These are phyloP conservation scores for Fomitopsis palustris DNA, from an alignment of 1,284 basidiomycete genomes.

Conservation along the genomic window DNA sequence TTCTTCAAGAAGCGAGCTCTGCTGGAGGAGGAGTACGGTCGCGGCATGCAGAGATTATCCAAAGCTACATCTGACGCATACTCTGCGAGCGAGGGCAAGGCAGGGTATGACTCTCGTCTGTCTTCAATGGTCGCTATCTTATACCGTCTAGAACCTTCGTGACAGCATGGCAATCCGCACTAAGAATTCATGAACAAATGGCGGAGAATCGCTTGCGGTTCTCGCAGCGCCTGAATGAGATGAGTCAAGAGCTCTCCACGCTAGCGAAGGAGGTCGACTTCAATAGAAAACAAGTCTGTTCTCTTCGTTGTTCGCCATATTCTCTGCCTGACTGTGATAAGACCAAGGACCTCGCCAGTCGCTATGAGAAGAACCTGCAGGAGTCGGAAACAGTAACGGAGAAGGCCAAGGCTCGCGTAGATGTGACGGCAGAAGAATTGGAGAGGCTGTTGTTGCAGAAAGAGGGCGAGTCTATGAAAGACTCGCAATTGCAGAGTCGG, in stretches of 20 bases:
- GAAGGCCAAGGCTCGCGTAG: constrained; percentile 86
- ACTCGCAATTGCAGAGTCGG: constrained; percentile 66
- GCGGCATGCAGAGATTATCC: constrained; percentile 81
- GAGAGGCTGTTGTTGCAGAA: constrained; percentile 93
- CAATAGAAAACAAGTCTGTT: constrained; percentile 78
- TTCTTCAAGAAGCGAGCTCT: constrained; percentile 93
- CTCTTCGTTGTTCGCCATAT: not conserved
- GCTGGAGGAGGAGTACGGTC: constrained; percentile 94
- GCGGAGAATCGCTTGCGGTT: constrained; percentile 89
- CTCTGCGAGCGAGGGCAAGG: constrained; percentile 86
- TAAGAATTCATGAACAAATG: constrained; percentile 87
- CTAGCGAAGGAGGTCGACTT: constrained; percentile 93
- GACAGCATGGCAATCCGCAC: constrained; percentile 79
- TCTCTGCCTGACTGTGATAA: constrained; percentile 25
- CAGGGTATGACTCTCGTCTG: constrained; percentile 62
- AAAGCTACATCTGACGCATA: constrained; percentile 81
- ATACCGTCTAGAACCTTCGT: constrained; percentile 74
- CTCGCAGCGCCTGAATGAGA: constrained; percentile 84
- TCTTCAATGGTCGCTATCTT: not conserved
- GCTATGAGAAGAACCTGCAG: constrained; percentile 85
- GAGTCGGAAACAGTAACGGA: constrained; percentile 90
- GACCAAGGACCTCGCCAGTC: constrained; percentile 86
- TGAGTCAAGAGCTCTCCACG: constrained; percentile 89
- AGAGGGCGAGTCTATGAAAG: constrained; percentile 87
- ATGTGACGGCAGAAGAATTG: constrained; percentile 90